A percentile compares a stretch with the other conserved stretches of the same genome.
Evolutionary conservation across 345 rosid species (phyloP).

Genomic region (Citrus trifoliata): DNA sequence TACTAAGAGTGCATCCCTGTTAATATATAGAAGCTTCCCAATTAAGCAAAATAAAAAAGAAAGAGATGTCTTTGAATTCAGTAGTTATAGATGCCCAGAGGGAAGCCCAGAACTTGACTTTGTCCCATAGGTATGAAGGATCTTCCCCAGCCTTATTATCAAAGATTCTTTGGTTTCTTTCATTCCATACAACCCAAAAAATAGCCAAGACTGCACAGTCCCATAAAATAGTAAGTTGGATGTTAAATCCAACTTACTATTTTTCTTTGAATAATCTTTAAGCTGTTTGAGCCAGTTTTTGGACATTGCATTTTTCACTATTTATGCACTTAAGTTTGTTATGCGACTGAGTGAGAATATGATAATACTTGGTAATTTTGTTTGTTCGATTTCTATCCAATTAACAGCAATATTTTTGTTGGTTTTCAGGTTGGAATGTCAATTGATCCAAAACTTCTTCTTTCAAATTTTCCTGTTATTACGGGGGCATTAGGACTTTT

Average conservation of each 20-base stretch:
- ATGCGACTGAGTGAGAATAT: neutral
- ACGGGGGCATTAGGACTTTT: conserved; percentile 74
- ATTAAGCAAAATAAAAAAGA: no score
- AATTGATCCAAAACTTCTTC: conserved; percentile 92
- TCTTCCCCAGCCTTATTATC: no score
- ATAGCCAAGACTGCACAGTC: no score
- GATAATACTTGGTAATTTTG: conserved; percentile 3
- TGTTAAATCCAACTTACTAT: neutral
- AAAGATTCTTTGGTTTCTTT: no score
- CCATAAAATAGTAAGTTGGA: no score
- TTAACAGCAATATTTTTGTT: conserved; percentile 24
- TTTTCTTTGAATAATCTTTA: neutral
- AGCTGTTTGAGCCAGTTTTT: neutral
- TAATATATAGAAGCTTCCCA: no score
- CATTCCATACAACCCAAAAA: no score
- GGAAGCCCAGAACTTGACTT: no score
- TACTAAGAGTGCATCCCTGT: no score
- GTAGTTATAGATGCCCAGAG: no score
- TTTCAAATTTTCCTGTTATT: conserved; percentile 82
- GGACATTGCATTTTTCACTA: neutral
- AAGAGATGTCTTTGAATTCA: no score
- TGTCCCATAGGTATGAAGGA: no score
- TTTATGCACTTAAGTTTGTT: neutral
- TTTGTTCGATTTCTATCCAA: conserved; percentile 22
- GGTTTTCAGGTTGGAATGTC: conserved; percentile 98